phyloP scores from a whole-genome alignment of 805 yeast species.

The Candida insectorum region DNA sequence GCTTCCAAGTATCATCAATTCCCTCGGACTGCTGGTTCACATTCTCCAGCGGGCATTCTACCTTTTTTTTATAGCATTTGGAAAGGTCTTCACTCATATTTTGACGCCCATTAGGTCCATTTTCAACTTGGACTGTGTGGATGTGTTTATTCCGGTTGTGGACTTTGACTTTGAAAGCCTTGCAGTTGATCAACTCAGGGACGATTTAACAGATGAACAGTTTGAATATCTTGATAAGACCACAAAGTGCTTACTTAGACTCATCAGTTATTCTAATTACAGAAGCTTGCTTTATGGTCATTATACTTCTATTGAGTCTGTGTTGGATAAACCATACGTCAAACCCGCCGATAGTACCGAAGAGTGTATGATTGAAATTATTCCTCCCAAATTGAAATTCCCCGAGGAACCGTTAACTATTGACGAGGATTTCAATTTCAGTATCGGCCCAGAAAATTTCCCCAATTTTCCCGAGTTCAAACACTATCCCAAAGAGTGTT shows the following conservation, averaged over 20 bases:
- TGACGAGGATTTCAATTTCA: conserved; percentile 8
- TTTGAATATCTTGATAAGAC: conserved; percentile 19
- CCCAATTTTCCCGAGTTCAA: conserved; percentile 17
- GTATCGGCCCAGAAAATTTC: conserved; percentile 12
- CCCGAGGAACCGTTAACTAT: conserved; percentile 10
- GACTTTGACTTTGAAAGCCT: conserved; percentile 24
- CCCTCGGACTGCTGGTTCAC: conserved; percentile 22
- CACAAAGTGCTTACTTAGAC: conserved; percentile 25
- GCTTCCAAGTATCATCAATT: conserved; percentile 29
- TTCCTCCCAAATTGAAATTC: conserved; percentile 14
- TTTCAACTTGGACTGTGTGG: conserved; percentile 30
- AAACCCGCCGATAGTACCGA: conserved; percentile 11
- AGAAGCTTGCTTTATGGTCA: conserved; percentile 26
- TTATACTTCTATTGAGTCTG: conserved; percentile 18
- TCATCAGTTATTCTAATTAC: conserved; percentile 30
- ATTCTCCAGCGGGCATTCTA: conserved; percentile 32
- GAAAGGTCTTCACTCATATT: conserved; percentile 29
- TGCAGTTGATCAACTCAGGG: conserved; percentile 12
- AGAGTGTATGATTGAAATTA: conserved; percentile 12
- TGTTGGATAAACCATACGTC: conserved; percentile 19
- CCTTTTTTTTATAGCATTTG: conserved; percentile 33
- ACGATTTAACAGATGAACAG: conserved; percentile 15
- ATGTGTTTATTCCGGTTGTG: conserved; percentile 27
- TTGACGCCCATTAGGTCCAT: conserved; percentile 33
- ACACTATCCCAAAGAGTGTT: conserved; percentile 10